Evolutionary conservation across 371 early-diverging fungal genomes (phyloP).

Genomic region (Neoconidiobolus thromboides): DNA sequence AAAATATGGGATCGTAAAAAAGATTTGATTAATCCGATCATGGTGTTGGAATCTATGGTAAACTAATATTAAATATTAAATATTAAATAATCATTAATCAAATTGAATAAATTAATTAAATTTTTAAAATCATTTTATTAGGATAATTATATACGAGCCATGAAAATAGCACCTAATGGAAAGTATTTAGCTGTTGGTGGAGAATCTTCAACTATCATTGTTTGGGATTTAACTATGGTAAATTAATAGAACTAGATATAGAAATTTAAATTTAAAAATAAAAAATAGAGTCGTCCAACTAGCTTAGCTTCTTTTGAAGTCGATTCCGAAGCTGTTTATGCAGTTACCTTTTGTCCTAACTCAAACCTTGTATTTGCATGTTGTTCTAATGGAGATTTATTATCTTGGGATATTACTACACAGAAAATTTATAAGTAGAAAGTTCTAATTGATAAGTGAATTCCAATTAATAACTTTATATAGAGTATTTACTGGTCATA

Average conservation of each 20-base stretch:
- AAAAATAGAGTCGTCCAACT: not conserved
- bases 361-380: not conserved
- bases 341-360: not conserved
- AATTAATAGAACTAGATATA: not conserved
- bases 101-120: too few relatives aligned
- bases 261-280: not conserved
- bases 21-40: not conserved
- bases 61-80: not conserved
- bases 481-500: constrained; percentile 1
- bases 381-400: not conserved
- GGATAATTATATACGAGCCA: constrained; percentile 4
- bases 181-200: constrained; percentile 3
- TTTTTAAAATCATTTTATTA: not conserved
- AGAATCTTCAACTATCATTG: not conserved
- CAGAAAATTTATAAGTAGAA: not conserved
- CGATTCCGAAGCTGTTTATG: not conserved
- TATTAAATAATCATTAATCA: too few relatives aligned
- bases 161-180: constrained; percentile 2
- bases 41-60: constrained; percentile 5
- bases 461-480: too few relatives aligned
- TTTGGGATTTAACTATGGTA: constrained; percentile 5
- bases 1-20: constrained; percentile 4
- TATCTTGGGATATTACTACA: constrained; percentile 2
- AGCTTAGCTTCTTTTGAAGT: not conserved
- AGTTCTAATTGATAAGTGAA: not conserved